Percentiles rank a stretch among this genome's conserved stretches.
Conservation (phyloP, 2,329 filamentous ascomycete species). For the Penicillium sp. region DNA sequence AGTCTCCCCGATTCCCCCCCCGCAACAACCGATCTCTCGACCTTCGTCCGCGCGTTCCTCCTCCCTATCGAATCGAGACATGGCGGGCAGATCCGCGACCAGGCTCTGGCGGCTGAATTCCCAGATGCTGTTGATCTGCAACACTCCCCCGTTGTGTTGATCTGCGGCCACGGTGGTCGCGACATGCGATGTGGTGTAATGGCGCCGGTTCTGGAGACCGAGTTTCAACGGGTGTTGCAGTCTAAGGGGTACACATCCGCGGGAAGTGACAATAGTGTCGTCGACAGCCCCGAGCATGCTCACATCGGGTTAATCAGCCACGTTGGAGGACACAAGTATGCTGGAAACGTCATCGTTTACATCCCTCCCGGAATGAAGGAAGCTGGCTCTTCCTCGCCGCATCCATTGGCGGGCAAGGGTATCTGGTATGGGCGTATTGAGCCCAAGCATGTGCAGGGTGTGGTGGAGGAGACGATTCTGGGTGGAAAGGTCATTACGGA, state of each 20-base stretch:
- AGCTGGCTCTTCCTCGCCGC: constrained; percentile 21
- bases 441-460: constrained; percentile 80
- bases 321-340: constrained; percentile 90
- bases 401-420: constrained; percentile 35
- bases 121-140: too few relatives aligned
- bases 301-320: constrained; percentile 57
- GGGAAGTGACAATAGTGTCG: constrained; percentile 9
- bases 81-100: too few relatives aligned
- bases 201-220: constrained; percentile 60
- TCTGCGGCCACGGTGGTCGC: constrained; percentile 77
- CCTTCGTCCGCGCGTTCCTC: constrained; percentile 39
- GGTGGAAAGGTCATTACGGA: constrained; percentile 75
- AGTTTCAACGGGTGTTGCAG: constrained; percentile 51
- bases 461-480: constrained; percentile 76
- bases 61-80: too few relatives aligned
- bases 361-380: constrained; percentile 38
- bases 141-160: constrained; percentile 52
- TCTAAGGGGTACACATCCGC: constrained; percentile 25
- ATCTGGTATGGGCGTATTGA: constrained; percentile 84
- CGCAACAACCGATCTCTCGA: constrained; percentile 28
- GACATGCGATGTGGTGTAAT: constrained; percentile 75
- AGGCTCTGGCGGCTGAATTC: too few relatives aligned
- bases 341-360: constrained; percentile 87
- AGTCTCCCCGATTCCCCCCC: constrained; percentile 37
- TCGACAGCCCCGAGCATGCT: constrained; percentile 28